Percentiles rank a stretch among this genome's conserved stretches.
Conservation (phyloP, 306 rosid species). For the Vicia villosa region DNA sequence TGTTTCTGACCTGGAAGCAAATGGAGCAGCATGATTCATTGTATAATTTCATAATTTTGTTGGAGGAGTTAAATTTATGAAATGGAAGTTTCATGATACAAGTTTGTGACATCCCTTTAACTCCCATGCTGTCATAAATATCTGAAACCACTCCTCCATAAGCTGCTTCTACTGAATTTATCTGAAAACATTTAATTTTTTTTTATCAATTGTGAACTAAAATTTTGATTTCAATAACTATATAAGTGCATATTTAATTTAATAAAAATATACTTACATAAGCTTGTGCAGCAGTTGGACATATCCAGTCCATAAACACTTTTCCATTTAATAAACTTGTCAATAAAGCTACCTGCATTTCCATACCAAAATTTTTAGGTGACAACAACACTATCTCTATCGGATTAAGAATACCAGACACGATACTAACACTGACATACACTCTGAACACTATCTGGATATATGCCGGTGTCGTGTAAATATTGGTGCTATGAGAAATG, state of each 20-base stretch:
- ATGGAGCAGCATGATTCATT: constrained; percentile 45
- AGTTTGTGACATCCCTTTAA: constrained; percentile 33
- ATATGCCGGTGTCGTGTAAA: not conserved
- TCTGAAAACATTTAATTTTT: constrained; percentile 28
- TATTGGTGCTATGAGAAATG: not conserved
- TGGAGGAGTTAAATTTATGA: constrained; percentile 38
- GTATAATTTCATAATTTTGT: constrained; percentile 15
- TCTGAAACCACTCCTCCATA: constrained; percentile 41
- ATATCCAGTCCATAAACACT: constrained; percentile 45
- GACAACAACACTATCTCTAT: not conserved
- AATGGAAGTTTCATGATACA: constrained; percentile 36
- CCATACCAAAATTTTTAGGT: constrained; percentile 23
- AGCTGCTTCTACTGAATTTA: constrained; percentile 32
- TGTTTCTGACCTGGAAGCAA: constrained; percentile 49
- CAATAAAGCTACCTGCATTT: constrained; percentile 42
- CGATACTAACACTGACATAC: not conserved
- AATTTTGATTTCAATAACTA: too few relatives aligned
- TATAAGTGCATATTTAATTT: too few relatives aligned
- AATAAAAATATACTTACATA: too few relatives aligned
- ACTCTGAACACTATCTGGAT: too few relatives aligned
- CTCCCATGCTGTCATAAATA: constrained; percentile 33
- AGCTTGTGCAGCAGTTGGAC: constrained; percentile 41
- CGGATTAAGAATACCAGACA: not conserved
- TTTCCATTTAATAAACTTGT: constrained; percentile 45
- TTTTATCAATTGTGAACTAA: too few relatives aligned